phyloP scores from a whole-genome alignment of 2,329 filamentous ascomycete species.

The Sporothrix inflata region DNA sequence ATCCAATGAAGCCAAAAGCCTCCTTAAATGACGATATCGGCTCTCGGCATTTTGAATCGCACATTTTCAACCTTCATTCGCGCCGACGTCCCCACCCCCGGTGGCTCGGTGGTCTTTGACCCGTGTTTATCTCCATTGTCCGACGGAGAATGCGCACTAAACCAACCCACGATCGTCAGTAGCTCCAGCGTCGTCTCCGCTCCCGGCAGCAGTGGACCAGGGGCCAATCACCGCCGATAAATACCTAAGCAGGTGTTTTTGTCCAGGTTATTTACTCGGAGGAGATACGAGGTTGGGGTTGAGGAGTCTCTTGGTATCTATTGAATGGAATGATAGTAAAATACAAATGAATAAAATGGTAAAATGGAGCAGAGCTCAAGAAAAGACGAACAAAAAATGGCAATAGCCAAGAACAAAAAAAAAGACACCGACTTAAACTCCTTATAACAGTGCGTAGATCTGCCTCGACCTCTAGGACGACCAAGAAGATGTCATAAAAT shows the following conservation, averaged over 20 bases:
- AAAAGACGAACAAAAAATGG: not conserved
- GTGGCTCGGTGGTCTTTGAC: slow-evolving; percentile 10
- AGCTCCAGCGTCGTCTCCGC: not conserved
- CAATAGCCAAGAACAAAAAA: not conserved
- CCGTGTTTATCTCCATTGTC: not conserved
- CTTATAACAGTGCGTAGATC: no score
- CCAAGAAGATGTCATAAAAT: no score
- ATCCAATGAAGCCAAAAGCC: no score
- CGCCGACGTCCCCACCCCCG: not conserved
- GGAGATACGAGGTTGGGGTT: not conserved
- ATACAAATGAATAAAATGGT: not conserved
- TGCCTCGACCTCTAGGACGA: no score
- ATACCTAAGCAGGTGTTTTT: not conserved
- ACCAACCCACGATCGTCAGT: not conserved
- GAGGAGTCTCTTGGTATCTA: not conserved
- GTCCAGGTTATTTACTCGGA: not conserved
- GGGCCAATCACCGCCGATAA: not conserved
- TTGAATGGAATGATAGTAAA: not conserved
- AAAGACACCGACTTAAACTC: no score
- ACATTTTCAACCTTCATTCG: not conserved
- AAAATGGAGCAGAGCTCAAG: not conserved
- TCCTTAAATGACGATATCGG: not conserved
- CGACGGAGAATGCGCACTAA: slow-evolving; percentile 12
- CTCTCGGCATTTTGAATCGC: not conserved
- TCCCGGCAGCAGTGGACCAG: not conserved